Base-by-base conservation (phyloP, 2,329 filamentous ascomycete genomes). In the Phoma sp. region DNA sequence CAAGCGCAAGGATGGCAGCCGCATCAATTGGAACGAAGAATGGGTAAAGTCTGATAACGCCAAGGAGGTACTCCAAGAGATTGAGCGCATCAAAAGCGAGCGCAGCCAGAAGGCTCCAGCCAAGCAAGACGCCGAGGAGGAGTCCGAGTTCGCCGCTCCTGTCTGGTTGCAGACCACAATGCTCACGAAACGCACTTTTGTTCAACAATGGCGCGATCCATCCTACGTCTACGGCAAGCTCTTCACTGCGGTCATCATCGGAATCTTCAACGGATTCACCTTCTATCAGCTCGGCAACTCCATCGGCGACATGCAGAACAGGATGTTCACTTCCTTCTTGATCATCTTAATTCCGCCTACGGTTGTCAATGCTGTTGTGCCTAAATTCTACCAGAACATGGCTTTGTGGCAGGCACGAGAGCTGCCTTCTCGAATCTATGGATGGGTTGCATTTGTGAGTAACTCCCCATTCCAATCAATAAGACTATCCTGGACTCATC, bases 211-310 rank as follows among this genome's bases (percentile, higher is more conserved):
- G 89, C 83, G 90, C 13, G 86, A 91, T 58, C 87, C 89, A 0
- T 87, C 85, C 1, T 94, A 93, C 72, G 79, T 91, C 51, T 92
- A 92, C 73, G 86, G 88, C 55, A 92, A 91, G 70, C 77, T 94
- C 24, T 92, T 92, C 74, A 83, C 87, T 31, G 82, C 86, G 4
- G 84, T 91, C 54, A 82, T 91, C 57, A 81, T 90, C 39, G 89
- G 88, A 15, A 85, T 92, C 71, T 91, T 92, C 81, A 91, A 91
- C 75, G 88, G 88, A 21, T 92, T 91, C 76, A 91, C 89, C 4
- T 92, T 91, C 77, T 92, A 83, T 80, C 79, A 87, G 63, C 82
- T 91, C 3, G 87, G 86, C 2, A 80, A 87, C 71, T 82, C 80
- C 0, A 79, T 89, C 43, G 81, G 83, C 13, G 88, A 89, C 65